Base-by-base conservation (phyloP, 106 monocot genomes). In the Dactylorhiza incarnata region DNA sequence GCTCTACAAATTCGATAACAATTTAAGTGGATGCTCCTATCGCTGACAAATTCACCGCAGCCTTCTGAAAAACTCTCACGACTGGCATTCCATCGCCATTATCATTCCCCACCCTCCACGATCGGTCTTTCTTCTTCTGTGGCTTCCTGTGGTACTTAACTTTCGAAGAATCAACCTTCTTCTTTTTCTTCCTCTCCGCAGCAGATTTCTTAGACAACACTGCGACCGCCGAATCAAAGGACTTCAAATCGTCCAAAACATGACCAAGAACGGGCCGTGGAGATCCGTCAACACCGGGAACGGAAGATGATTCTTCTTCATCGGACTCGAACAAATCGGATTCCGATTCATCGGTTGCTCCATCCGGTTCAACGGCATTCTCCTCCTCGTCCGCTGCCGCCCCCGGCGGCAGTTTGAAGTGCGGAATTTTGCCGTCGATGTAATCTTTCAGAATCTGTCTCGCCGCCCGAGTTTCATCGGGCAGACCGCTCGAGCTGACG, bases 391-490 rank as follows among this genome's bases (percentile, higher is more conserved):
- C 61, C 20, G 4, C n/a, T 23, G 52, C 47, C 43, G 70, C 43
- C 12, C 67, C 84, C 22, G 93, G 91, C 74, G 96, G 96, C 70
- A 91, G 52, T 72, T 91, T 86, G 71, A 81, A 93, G 78, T 97
- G 96, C 14, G 91, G 96, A 74, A 97, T 84, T 47, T 91, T 97
- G n/a, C 96, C 96, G 76, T 93, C 91, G 5, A 97, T 83, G 14
- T 85, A 94, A 86, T 97, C 96, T 71, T 94, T 97, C 61, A 97
- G 54, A 48, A 97, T 89, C 65, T 91, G 91, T 2, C 96, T 86
- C 48, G 93, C 91, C 54, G 96, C 89, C 71, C 83, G 83, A 3
- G 93, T 91, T 76, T 97, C 96, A 78, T 97, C 96, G 0, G 96
- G 96, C 71, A 97, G 74, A 25, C 96, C 96, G 46, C 93, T 87